Base-by-base conservation (phyloP, 306 rosid genomes). In the Pterocarpus santalinus region DNA sequence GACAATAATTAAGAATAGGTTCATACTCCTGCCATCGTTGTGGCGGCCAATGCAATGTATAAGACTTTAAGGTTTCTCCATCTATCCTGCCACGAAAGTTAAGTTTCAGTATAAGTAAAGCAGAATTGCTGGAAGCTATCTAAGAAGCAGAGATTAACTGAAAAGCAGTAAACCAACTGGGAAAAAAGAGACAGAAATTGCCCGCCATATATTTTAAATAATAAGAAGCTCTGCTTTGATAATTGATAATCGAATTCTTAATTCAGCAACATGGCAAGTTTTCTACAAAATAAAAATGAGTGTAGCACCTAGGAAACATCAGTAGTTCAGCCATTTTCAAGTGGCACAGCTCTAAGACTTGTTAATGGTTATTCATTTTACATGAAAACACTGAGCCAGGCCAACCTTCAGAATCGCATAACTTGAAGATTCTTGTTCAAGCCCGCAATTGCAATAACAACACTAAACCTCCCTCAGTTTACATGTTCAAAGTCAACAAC, bases 21-120 rank as follows among this genome's bases (percentile, higher is more conserved):
- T 93, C 97, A 75, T 93, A 95, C 72, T 95, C 99, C 87, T 91
- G 91, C 97, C 99, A 95, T 36, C 95, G 86, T 78, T 88, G 81
- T 33, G 91, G 89, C 1, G 99, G 89, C 99, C 99, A 95, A 78
- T 93, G 90, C 15, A 80, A 55, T 56, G 86, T 72, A 52, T 80
- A 83, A 58, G 87, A 76, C 81, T 90, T 93, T 82, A 95, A 87
- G 68, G 94, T 87, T 79, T 90, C 97, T 74, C 90, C 99, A 76
- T 95, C 97, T 72, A 95, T 95, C 88, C 98, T 91, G 95, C 81
- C 69, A 89, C 79, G 61, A 73, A 79, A 44, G 7, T 75, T 12
- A 73, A 74, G 14, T 58, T 73, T 38, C 1, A 73, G 62, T 14
- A 81, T 36, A 72, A 85, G 82, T 32, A 86, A 51, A 14, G 57